Conservation (phyloP, 352 stramenopile genomes). For the Blastocystis sp. region DNA sequence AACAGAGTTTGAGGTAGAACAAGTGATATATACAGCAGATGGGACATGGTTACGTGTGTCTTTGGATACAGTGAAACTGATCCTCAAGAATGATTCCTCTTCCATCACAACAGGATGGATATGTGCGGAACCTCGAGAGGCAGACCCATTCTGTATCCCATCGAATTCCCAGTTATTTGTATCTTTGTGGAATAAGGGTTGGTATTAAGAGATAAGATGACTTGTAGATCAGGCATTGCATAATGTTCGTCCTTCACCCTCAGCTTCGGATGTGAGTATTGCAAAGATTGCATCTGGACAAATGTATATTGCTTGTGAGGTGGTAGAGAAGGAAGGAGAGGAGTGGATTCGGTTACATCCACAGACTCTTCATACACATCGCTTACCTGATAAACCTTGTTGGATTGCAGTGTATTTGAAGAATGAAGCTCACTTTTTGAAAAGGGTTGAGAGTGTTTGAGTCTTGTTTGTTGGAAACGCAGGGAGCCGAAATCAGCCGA, state of each 20-base stretch:
- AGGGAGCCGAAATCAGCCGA: no score
- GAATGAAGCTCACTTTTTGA: constrained; percentile 60
- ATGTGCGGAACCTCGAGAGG: constrained; percentile 44
- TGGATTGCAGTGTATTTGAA: constrained; percentile 60
- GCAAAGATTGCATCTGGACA: constrained; percentile 55
- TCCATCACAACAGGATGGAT: constrained; percentile 27
- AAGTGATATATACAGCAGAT: constrained; percentile 57
- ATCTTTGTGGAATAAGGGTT: constrained; percentile 45
- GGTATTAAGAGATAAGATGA: background rate
- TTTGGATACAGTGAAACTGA: background rate
- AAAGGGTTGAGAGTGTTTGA: constrained; percentile 14
- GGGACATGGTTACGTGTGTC: constrained; percentile 55
- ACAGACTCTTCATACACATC: constrained; percentile 49
- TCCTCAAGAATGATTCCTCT: constrained; percentile 1
- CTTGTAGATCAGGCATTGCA: constrained; percentile 52
- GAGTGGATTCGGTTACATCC: constrained; percentile 62
- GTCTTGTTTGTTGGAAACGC: no score
- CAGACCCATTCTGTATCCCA: constrained; percentile 52
- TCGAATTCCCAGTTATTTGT: constrained; percentile 31
- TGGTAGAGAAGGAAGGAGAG: constrained; percentile 41
- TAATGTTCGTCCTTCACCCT: constrained; percentile 29
- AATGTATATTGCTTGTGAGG: constrained; percentile 60
- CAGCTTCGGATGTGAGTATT: constrained; percentile 10
- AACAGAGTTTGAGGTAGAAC: constrained; percentile 40
- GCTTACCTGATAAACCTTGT: constrained; percentile 43